These are phyloP conservation scores for Anisodus tanguticus DNA, from an alignment of 257 asterid genomes.

Conservation along the genomic window DNA sequence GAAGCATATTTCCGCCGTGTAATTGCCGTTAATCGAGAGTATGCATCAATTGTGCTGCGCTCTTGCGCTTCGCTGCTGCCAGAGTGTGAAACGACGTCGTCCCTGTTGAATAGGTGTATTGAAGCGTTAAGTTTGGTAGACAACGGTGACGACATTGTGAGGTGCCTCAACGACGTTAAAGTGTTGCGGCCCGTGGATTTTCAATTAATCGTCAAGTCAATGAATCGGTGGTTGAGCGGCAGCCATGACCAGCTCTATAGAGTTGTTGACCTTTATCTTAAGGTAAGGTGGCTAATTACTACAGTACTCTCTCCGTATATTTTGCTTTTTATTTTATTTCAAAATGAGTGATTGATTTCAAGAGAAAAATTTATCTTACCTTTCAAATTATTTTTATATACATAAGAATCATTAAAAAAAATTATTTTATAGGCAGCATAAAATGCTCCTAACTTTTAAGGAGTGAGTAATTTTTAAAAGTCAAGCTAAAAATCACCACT, in stretches of 20 bases:
- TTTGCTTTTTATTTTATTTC: no score
- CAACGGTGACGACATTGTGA: constrained; percentile 42
- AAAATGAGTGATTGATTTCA: no score
- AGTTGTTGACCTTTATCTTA: constrained; percentile 69
- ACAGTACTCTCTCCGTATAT: not conserved
- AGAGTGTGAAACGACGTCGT: constrained; percentile 70
- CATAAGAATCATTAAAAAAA: no score
- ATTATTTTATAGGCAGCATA: no score
- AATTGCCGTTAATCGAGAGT: constrained; percentile 56
- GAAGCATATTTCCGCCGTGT: constrained; percentile 71
- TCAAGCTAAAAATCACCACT: no score
- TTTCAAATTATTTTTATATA: no score
- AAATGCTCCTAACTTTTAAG: no score
- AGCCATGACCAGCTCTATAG: constrained; percentile 75
- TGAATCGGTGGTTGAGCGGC: constrained; percentile 57
- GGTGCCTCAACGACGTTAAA: constrained; percentile 53
- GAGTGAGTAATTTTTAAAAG: no score
- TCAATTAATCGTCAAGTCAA: constrained; percentile 52
- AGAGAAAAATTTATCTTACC: no score
- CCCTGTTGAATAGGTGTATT: constrained; percentile 70
- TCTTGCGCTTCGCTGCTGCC: constrained; percentile 71
- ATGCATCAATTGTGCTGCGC: constrained; percentile 57
- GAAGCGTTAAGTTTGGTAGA: constrained; percentile 66
- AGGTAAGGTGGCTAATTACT: constrained; percentile 42
- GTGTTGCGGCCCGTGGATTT: constrained; percentile 50